Conservation (phyloP, 2,329 filamentous ascomycete genomes). For the Paracamarosporium sp. region DNA sequence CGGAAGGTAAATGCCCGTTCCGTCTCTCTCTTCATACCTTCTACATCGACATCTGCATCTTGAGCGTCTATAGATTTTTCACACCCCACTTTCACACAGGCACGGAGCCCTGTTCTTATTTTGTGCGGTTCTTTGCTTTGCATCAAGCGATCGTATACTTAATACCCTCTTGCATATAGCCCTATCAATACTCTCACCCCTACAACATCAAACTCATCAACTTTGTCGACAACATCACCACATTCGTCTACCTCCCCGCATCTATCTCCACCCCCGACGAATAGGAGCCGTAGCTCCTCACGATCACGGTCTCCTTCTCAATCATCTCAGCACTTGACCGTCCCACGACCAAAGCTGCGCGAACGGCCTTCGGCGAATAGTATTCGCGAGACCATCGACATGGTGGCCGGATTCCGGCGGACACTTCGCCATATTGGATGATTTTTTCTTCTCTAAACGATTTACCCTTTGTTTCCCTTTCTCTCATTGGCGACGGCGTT, state of each 20-base stretch:
- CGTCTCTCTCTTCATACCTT: background rate
- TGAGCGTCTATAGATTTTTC: background rate
- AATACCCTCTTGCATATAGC: constrained; percentile 22
- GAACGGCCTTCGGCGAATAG: constrained; percentile 1
- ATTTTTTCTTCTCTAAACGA: background rate
- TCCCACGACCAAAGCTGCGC: background rate
- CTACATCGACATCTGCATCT: constrained; percentile 1
- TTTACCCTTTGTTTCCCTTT: background rate
- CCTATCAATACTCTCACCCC: constrained; percentile 13
- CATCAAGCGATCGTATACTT: constrained; percentile 19
- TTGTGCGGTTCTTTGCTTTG: background rate
- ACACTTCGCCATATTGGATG: constrained; percentile 8
- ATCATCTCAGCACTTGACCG: background rate
- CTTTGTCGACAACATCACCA: constrained; percentile 15
- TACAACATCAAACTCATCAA: constrained; percentile 16
- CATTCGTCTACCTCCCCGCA: constrained; percentile 7
- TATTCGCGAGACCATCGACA: constrained; percentile 10
- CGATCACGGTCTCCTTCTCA: constrained; percentile 2
- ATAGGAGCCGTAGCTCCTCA: constrained; percentile 8
- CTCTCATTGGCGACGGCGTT: background rate
- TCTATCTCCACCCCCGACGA: constrained; percentile 8
- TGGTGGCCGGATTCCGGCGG: constrained; percentile 9
- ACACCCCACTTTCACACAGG: background rate
- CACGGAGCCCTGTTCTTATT: background rate
- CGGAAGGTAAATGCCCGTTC: constrained; percentile 25